Evolutionary conservation across 371 early-diverging fungal genomes (phyloP).

Genomic region (Mucor lusitanicus): DNA sequence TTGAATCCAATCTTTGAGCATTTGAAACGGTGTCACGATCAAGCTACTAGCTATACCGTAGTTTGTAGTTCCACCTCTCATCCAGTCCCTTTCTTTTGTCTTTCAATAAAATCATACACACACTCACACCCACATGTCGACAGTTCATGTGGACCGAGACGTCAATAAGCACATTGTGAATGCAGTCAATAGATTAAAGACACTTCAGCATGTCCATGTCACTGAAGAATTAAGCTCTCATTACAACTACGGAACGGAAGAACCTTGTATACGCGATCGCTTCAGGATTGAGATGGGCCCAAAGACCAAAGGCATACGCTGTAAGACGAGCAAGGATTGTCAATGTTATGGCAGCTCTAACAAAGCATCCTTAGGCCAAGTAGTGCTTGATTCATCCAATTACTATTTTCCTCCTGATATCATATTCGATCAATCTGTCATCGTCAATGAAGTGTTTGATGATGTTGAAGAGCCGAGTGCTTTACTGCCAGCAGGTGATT

Average conservation of each 20-base stretch:
- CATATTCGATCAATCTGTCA: background rate
- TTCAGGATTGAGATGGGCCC: background rate
- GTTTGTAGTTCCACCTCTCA: background rate
- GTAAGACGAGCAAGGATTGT: background rate
- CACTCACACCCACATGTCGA: background rate
- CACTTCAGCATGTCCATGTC: background rate
- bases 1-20: conserved; percentile 1
- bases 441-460: background rate
- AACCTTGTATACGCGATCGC: conserved; percentile 3
- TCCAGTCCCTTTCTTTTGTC: background rate
- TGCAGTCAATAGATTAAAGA: background rate
- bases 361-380: conserved; percentile 3
- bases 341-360: background rate
- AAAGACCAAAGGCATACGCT: background rate
- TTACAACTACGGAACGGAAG: background rate
- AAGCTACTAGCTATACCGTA: background rate
- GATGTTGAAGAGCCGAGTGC: background rate
- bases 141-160: background rate
- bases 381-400: conserved; percentile 3
- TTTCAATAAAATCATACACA: background rate
- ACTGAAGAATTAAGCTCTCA: background rate
- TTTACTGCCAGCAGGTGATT: background rate
- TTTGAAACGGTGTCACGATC: background rate
- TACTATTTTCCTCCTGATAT: conserved; percentile 11
- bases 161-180: background rate